phyloP scores from a whole-genome alignment of 352 stramenopile genomes.

The Pythium sukuiense region DNA sequence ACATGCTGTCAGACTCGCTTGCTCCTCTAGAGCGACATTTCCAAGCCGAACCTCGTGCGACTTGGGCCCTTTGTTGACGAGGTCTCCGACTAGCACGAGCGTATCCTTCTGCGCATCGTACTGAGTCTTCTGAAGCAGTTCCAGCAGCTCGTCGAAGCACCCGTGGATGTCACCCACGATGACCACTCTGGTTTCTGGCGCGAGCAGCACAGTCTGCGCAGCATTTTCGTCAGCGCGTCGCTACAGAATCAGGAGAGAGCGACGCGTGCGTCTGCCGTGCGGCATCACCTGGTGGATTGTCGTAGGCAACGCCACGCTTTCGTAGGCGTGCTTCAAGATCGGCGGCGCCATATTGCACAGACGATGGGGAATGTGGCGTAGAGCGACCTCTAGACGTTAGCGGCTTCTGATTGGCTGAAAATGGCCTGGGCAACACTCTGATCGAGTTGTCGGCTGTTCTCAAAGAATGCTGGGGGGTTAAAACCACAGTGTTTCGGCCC shows the following conservation, averaged over 20 bases:
- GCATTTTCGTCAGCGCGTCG: constrained; percentile 1
- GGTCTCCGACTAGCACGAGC: constrained; percentile 90
- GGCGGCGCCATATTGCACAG: not conserved
- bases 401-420: constrained; percentile 14
- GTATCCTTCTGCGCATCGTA: constrained; percentile 57
- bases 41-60: constrained; percentile 44
- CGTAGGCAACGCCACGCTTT: constrained; percentile 47
- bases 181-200: constrained; percentile 45
- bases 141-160: constrained; percentile 84
- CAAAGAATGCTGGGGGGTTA: constrained; percentile 9
- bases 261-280: not conserved
- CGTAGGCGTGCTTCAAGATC: constrained; percentile 37
- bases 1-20: not conserved
- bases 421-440: not conserved
- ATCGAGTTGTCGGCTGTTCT: constrained; percentile 10
- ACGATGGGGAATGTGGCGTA: not conserved
- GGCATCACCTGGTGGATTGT: constrained; percentile 41
- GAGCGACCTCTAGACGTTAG: too few relatives aligned
- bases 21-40: not conserved
- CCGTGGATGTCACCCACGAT: constrained; percentile 92
- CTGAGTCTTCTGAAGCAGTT: constrained; percentile 47
- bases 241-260: constrained; percentile 21
- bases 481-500: not conserved
- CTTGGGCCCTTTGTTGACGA: constrained; percentile 92
- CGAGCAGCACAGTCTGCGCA: constrained; percentile 14